phyloP scores from a whole-genome alignment of 2,329 filamentous ascomycete species.

The Neofusicoccum ribis region DNA sequence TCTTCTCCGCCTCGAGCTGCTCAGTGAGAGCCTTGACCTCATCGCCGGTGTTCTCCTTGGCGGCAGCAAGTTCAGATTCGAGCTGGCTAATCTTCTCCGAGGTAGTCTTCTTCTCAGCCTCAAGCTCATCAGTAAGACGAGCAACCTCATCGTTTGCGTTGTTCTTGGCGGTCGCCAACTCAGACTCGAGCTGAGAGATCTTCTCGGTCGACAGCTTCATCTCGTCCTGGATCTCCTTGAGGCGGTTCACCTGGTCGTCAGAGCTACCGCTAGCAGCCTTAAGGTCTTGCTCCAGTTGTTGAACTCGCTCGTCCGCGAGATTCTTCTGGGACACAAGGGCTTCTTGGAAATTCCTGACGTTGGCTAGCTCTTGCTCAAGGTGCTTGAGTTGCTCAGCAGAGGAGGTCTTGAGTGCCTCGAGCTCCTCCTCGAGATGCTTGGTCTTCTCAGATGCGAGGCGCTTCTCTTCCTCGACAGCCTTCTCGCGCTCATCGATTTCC shows the following conservation, averaged over 20 bases:
- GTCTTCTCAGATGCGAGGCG: conserved; percentile 13
- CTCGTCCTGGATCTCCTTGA: conserved; percentile 11
- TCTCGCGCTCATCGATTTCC: conserved; percentile 16
- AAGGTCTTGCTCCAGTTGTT: conserved; percentile 15
- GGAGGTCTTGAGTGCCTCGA: conserved; percentile 6
- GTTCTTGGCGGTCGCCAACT: conserved; percentile 5
- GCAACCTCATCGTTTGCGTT: conserved; percentile 2
- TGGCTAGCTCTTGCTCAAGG: conserved; percentile 10
- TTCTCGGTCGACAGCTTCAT: conserved; percentile 14
- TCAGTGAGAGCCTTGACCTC: not conserved
- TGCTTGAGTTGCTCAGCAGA: conserved; percentile 1
- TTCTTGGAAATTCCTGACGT: conserved; percentile 7
- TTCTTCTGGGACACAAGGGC: conserved; percentile 11
- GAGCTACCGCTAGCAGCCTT: conserved; percentile 9
- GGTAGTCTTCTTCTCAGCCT: conserved; percentile 8
- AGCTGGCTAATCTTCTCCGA: conserved; percentile 1
- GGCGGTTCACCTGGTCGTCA: not conserved
- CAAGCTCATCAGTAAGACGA: conserved; percentile 3
- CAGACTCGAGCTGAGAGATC: conserved; percentile 13
- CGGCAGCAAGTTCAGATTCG: conserved; percentile 1
- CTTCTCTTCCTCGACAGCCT: conserved; percentile 16
- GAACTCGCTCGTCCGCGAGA: not conserved
- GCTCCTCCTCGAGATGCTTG: conserved; percentile 6
- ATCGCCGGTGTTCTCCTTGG: conserved; percentile 2
- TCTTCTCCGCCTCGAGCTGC: conserved; percentile 1